phyloP scores from a whole-genome alignment of 2,329 filamentous ascomycete genomes.

The Podosphaera fusca region DNA sequence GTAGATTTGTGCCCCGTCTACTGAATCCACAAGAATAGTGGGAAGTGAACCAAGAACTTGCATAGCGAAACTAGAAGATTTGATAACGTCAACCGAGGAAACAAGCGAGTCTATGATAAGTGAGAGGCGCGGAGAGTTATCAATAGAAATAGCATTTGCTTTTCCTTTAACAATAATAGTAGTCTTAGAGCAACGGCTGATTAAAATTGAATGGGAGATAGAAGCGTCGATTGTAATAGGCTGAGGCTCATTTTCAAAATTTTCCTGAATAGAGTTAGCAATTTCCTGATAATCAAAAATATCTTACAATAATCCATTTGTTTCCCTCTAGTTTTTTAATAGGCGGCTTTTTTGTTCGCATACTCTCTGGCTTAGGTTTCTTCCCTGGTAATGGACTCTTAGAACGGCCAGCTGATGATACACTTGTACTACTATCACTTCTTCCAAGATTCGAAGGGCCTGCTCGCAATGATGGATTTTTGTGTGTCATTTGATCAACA shows the following conservation, averaged over 20 bases:
- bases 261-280: conserved; percentile 34
- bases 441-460: conserved; percentile 42
- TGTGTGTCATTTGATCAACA: conserved; percentile 91
- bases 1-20: conserved; percentile 76
- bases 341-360: conserved; percentile 62
- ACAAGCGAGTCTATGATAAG: conserved; percentile 77
- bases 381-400: conserved; percentile 79
- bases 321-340: conserved; percentile 64
- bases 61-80: conserved; percentile 82
- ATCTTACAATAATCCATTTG: conserved; percentile 69
- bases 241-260: conserved; percentile 55
- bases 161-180: conserved; percentile 81
- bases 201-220: conserved; percentile 72
- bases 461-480: conserved; percentile 72
- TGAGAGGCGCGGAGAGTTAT: conserved; percentile 68
- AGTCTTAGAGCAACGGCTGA: conserved; percentile 76
- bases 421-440: conserved; percentile 27
- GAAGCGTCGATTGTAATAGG: conserved; percentile 63
- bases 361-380: conserved; percentile 67
- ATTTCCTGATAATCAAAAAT: neutral
- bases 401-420: conserved; percentile 28
- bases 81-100: conserved; percentile 83
- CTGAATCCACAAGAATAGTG: conserved; percentile 76
- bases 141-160: conserved; percentile 87
- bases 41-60: conserved; percentile 72